These are phyloP conservation scores for Cladosporium sp. DNA, from an alignment of 2,329 filamentous ascomycete species.

Conservation along the genomic window DNA sequence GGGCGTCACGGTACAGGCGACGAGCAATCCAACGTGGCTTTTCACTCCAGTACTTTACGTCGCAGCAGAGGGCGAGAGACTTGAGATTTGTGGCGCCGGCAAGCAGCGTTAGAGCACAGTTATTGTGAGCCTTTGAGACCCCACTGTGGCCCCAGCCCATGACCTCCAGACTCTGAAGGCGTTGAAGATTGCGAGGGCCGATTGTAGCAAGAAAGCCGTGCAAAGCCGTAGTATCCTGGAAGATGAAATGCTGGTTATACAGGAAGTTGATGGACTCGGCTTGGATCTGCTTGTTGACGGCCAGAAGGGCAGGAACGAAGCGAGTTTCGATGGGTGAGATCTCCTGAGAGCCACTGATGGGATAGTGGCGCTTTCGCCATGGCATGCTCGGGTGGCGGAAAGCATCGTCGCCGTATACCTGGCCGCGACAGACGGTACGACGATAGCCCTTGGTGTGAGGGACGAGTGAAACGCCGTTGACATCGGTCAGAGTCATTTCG, in stretches of 20 bases:
- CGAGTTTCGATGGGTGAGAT: neutral
- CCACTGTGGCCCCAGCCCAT: constrained; percentile 18
- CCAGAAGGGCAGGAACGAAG: constrained; percentile 24
- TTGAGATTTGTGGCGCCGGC: constrained; percentile 24
- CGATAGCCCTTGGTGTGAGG: neutral
- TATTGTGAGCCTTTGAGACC: constrained; percentile 19
- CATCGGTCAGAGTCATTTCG: constrained; percentile 6
- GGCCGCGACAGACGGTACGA: neutral
- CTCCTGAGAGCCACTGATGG: no score
- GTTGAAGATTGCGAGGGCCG: constrained; percentile 21
- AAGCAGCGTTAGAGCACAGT: constrained; percentile 22
- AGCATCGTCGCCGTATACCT: neutral
- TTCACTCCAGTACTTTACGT: constrained; percentile 7
- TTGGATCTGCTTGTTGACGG: constrained; percentile 25
- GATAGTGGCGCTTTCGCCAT: no score
- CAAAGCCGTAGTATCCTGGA: constrained; percentile 22
- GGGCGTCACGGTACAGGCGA: constrained; percentile 23
- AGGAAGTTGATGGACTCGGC: constrained; percentile 24
- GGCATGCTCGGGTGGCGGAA: no score
- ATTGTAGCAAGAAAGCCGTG: constrained; percentile 24
- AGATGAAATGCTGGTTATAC: constrained; percentile 23
- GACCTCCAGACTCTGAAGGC: constrained; percentile 21
- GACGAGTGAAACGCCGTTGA: constrained; percentile 5
- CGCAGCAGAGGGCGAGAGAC: constrained; percentile 22
- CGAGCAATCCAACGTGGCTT: constrained; percentile 14